Conservation (phyloP, 2,329 filamentous ascomycete species). For the Penicillium sp. region DNA sequence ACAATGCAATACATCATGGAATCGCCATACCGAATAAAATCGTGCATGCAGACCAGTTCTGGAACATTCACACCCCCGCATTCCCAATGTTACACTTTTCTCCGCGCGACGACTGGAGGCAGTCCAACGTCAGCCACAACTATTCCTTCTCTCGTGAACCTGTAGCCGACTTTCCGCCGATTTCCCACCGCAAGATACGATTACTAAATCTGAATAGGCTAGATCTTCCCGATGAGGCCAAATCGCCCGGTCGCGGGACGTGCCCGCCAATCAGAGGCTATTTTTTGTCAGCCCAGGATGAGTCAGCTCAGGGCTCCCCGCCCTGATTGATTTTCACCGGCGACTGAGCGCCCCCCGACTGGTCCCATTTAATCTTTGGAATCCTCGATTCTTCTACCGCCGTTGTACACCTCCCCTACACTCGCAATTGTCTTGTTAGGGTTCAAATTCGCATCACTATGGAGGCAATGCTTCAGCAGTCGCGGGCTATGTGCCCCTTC, state of each 20-base stretch:
- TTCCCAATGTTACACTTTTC: background rate
- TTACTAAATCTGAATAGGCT: background rate
- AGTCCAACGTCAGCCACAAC: background rate
- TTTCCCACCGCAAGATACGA: background rate
- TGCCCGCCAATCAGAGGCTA: slow-evolving; percentile 3
- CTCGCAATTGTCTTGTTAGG: slow-evolving; percentile 6
- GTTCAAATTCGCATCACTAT: slow-evolving; percentile 54
- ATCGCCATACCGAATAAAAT: background rate
- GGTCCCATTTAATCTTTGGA: background rate
- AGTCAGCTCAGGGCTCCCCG: slow-evolving; percentile 7
- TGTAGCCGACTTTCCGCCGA: slow-evolving; percentile 2
- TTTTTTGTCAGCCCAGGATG: slow-evolving; percentile 6
- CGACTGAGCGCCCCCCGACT: background rate
- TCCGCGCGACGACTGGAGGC: background rate
- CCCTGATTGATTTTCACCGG: slow-evolving; percentile 13
- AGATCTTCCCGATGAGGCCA: background rate
- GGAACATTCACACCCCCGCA: slow-evolving; percentile 1
- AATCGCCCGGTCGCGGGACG: background rate
- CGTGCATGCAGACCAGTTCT: background rate
- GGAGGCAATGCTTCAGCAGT: slow-evolving; percentile 94
- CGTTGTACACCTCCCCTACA: background rate
- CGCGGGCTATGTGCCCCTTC: slow-evolving; percentile 96
- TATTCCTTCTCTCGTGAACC: background rate
- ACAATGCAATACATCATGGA: too few species aligned
- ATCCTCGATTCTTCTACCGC: slow-evolving; percentile 1